Base-by-base conservation (phyloP, 768 basidiomycete genomes). In the Cystobasidium ongulense region DNA sequence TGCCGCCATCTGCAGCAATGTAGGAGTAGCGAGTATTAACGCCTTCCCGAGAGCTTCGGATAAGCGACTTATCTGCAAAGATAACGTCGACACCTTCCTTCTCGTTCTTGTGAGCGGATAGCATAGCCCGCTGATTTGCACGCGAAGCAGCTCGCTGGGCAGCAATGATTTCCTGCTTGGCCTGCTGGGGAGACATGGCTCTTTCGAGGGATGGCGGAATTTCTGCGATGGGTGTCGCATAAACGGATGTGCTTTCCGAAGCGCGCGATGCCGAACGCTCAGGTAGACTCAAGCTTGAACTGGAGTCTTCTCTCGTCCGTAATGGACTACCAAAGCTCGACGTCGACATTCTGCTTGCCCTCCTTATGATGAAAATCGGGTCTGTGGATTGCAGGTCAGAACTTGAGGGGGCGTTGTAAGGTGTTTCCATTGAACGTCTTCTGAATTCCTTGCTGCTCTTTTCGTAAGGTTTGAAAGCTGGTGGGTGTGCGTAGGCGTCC, bases 101-200 rank as follows among this genome's bases (percentile, higher is more conserved):
- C 0, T 88, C 86, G 79, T 97, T 97, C 1, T 87, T 84, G 76
- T 92, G 90, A 0, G 93, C 87, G 13, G 90, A 89, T 29, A 96
- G 87, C 31, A 95, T 88, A 8, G 89, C 89, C 43, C 90, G 85
- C 78, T 89, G 94, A 75, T 88, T 94, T 0, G 92, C 94, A 13
- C 91, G 86, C 7, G 86, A 88, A 0, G 88, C 90, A 0, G 89
- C 90, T 4, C 94, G 87, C 79, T 97, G 95, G 4, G 92, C 92
- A 15, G 90, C 91, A 72, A 97, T 96, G 78, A 96, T 89, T 77
- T 96, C 92, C 76, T 91, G 90, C 27, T 88, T 86, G 1, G 91
- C 90, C 31, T 74, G 74, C 17, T 57, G 65, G 18, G 31, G 66
- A 27, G 66, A 27, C n/a, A 63, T 36, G 1, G 66, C 41, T 10